A percentile compares a stretch with the other conserved stretches of the same genome.
phyloP scores from a whole-genome alignment of 441 rosid species.

The Eruca vesicaria region DNA sequence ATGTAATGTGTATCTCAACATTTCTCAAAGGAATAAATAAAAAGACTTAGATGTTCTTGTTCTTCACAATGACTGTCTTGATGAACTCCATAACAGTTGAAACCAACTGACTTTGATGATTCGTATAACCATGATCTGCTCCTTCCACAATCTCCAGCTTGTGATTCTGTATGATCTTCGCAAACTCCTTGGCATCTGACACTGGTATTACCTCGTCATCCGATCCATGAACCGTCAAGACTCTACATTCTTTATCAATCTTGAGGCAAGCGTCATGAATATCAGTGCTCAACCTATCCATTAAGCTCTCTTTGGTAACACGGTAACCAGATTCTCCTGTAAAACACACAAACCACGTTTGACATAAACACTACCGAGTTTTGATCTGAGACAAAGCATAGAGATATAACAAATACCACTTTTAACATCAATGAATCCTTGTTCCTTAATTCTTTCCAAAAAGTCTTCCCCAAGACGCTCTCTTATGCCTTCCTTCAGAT shows the following conservation, averaged over 20 bases:
- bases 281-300: conserved; percentile 52
- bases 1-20: neutral
- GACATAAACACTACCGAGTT: neutral
- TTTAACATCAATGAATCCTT: conserved; percentile 52
- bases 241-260: conserved; percentile 50
- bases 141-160: conserved; percentile 9
- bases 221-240: neutral
- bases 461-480: conserved; percentile 55
- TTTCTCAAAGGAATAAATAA: neutral
- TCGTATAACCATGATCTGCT: neutral
- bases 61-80: neutral
- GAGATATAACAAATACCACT: conserved; percentile 35
- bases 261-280: conserved; percentile 57
- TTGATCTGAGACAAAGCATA: neutral
- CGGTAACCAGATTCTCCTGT: conserved; percentile 45
- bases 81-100: neutral
- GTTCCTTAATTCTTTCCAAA: conserved; percentile 43
- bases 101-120: neutral
- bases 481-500: conserved; percentile 47
- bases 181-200: conserved; percentile 6
- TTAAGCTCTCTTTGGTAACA: conserved; percentile 52
- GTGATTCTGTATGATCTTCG: neutral
- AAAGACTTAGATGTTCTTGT: neutral
- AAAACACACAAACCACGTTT: neutral
- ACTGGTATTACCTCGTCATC: neutral